A percentile compares a stretch with the other conserved stretches of the same genome.
These are phyloP conservation scores for Cantharellus cinnabarinus DNA, from an alignment of 768 basidiomycete species.

Conservation along the genomic window DNA sequence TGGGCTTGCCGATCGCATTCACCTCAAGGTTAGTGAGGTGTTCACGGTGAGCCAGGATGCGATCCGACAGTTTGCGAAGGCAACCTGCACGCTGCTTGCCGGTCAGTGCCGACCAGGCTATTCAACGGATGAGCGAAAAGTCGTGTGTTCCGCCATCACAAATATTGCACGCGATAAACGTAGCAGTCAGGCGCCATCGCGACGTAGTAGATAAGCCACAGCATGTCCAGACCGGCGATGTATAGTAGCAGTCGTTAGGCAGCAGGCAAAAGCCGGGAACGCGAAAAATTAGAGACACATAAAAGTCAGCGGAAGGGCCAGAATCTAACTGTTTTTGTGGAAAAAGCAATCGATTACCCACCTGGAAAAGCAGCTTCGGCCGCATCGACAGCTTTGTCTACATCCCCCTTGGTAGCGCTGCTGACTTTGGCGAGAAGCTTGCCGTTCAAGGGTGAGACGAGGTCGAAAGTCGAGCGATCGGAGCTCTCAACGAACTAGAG, in stretches of 20 bases:
- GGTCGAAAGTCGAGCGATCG: background rate
- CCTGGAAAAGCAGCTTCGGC: slow-evolving; percentile 30
- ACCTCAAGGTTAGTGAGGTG: slow-evolving; percentile 50
- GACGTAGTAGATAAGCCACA: too few relatives aligned
- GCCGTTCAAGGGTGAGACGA: background rate
- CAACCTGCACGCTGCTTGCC: slow-evolving; percentile 33
- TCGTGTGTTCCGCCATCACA: background rate
- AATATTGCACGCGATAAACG: slow-evolving; percentile 8
- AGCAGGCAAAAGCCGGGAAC: too few relatives aligned
- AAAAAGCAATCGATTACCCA: background rate
- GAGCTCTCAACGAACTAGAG: background rate
- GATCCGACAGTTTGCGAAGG: slow-evolving; percentile 37
- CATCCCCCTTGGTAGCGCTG: slow-evolving; percentile 22
- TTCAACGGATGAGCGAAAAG: background rate
- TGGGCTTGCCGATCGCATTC: slow-evolving; percentile 29
- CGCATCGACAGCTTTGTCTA: slow-evolving; percentile 51
- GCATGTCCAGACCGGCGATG: too few relatives aligned
- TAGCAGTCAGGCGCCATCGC: slow-evolving; percentile 19
- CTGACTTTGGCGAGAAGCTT: slow-evolving; percentile 14
- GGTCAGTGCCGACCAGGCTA: slow-evolving; percentile 12
- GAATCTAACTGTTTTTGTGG: background rate
- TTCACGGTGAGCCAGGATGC: slow-evolving; percentile 39
- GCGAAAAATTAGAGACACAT: too few relatives aligned
- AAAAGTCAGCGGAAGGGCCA: too few relatives aligned
- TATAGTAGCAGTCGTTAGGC: too few relatives aligned